Evolutionary conservation across 768 basidiomycete genomes (phyloP), one percentile per base, ranked within the genome.

Genomic region (Mycena galericulata): DNA sequence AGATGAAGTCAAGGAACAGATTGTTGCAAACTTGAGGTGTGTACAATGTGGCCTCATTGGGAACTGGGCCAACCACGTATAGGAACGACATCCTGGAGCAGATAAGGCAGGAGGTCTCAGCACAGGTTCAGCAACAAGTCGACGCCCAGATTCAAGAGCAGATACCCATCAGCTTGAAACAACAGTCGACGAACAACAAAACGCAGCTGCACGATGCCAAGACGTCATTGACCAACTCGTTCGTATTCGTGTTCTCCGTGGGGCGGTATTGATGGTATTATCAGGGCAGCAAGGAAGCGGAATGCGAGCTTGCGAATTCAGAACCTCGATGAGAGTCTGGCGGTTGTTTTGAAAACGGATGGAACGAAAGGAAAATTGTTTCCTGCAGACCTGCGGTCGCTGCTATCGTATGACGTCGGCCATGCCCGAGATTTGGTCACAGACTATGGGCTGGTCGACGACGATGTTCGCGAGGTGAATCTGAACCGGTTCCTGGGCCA

Each of bases 401-500:
- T 91, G 17, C 83, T 89, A 51, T 78, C 79, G 7, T 91, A 90
- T 73, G 82, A 87, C 55, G 88, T 79, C 38, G 82, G 80, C 4
- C 78, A 75, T 58, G 73, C 82, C 29, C 81, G 78, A 61, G 72
- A 78, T 27, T 78, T 92, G 47, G 75, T 88, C 57, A 76, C 72
- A 29, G 87, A 90, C 58, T 89, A 88, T 12, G 57, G 41, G 24
- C 81, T 91, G 18, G 75, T 74, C 8, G 83, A 81, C 36, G 79
- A 83, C 24, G 81, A 83, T 3, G 73, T 79, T 15, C 75, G 81
- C 32, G 80, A 84, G 57, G 78, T 74, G 67, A 88, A 89, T 72
- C 75, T 87, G 51, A 88, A 86, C 68, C 76, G 81, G n/a, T 90
- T 91, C 74, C 81, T 90, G 76, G 76, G 82, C 32, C 85, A 87